Conservation (phyloP, 257 asterid genomes). For the Solanum chmielewskii region DNA sequence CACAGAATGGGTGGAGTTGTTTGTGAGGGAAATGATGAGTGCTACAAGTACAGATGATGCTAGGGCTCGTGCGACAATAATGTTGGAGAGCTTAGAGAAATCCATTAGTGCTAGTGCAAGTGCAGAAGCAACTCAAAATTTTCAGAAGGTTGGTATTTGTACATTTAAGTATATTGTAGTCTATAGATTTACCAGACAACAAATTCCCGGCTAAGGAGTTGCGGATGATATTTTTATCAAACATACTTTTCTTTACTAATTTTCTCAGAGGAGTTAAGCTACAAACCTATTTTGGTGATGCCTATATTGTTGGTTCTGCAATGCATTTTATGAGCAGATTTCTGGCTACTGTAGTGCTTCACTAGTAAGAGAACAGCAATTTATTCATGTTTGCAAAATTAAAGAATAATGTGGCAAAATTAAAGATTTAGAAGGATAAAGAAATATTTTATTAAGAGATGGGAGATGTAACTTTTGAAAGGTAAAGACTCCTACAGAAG, state of each 20-base stretch:
- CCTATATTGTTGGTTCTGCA: background rate
- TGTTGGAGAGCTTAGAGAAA: constrained; percentile 61
- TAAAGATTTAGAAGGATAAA: background rate
- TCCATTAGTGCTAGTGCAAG: constrained; percentile 34
- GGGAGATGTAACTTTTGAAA: background rate
- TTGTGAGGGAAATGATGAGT: constrained; percentile 58
- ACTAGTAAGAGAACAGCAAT: background rate
- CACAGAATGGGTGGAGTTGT: constrained; percentile 66
- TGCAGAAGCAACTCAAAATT: constrained; percentile 37
- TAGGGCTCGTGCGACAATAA: constrained; percentile 39
- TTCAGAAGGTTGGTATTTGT: constrained; percentile 42
- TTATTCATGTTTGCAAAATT: background rate
- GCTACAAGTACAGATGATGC: constrained; percentile 78
- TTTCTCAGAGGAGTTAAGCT: background rate
- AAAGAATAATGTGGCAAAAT: background rate
- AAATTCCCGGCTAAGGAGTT: background rate
- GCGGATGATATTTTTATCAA: background rate
- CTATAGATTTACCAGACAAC: background rate
- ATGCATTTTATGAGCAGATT: background rate
- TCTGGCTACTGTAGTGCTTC: background rate
- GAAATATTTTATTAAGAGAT: background rate
- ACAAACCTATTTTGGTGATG: background rate
- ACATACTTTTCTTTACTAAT: background rate
- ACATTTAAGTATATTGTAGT: background rate
- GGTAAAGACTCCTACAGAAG: background rate